These are phyloP conservation scores for Marchantia paleacea DNA, from an alignment of 225 moss, liverwort and hornwort genomes.

Conservation along the genomic window DNA sequence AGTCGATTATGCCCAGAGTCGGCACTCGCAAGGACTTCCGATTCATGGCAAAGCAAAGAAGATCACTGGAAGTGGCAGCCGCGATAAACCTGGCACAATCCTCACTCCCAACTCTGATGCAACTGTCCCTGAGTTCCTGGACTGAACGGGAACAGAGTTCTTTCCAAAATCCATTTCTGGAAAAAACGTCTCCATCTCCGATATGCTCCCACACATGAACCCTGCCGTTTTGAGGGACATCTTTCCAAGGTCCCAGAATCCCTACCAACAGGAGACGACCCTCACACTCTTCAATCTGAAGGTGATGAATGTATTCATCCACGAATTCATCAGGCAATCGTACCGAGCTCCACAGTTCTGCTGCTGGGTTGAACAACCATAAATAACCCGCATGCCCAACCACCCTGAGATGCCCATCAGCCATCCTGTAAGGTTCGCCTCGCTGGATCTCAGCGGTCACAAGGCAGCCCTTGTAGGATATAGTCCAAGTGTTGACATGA, in stretches of 20 bases:
- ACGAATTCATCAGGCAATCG: slow-evolving; percentile 9
- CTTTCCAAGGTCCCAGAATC: slow-evolving; percentile 20
- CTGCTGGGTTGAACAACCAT: neutral
- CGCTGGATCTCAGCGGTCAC: slow-evolving; percentile 17
- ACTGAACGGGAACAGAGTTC: slow-evolving; percentile 19
- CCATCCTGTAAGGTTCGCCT: slow-evolving; percentile 22
- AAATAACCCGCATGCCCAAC: slow-evolving; percentile 14
- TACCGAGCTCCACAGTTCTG: slow-evolving; percentile 15
- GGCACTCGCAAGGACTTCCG: slow-evolving; percentile 17
- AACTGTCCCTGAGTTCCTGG: slow-evolving; percentile 7
- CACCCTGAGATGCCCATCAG: slow-evolving; percentile 21
- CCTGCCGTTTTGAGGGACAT: slow-evolving; percentile 15
- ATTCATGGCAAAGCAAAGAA: slow-evolving; percentile 21
- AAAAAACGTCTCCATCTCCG: neutral
- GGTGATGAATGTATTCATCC: slow-evolving; percentile 19
- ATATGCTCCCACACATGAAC: slow-evolving; percentile 12
- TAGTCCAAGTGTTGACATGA: slow-evolving; percentile 17
- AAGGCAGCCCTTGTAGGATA: slow-evolving; percentile 19
- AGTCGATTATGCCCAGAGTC: slow-evolving; percentile 1
- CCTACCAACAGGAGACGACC: slow-evolving; percentile 21
- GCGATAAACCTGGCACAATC: neutral
- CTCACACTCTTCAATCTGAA: slow-evolving; percentile 20
- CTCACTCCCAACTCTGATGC: slow-evolving; percentile 5
- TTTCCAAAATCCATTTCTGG: slow-evolving; percentile 10
- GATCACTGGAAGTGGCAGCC: slow-evolving; percentile 14